Conservation (phyloP, 2,329 filamentous ascomycete species). For the Fusarium buxicola region DNA sequence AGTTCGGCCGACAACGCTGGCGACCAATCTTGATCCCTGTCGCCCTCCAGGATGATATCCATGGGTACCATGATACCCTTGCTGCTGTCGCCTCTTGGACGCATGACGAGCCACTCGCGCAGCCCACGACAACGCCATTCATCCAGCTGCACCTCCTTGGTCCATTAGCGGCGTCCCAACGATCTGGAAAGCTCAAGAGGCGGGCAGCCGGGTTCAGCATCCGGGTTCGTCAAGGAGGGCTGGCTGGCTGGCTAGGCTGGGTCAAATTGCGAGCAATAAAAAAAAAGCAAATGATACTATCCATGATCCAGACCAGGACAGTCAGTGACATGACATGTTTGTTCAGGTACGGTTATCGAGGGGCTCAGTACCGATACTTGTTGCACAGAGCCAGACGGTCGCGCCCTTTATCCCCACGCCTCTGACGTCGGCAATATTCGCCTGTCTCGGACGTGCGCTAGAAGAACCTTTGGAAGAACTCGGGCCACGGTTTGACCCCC, state of each 20-base stretch:
- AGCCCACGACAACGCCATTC: conserved; percentile 27
- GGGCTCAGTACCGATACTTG: conserved; percentile 1
- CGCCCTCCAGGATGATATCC: background rate
- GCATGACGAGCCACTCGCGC: conserved; percentile 31
- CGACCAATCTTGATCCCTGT: conserved; percentile 5
- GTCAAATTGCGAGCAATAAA: conserved; percentile 35
- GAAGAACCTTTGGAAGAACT: conserved; percentile 23
- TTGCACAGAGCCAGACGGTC: conserved; percentile 1
- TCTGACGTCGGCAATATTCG: conserved; percentile 27
- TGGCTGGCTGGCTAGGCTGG: conserved; percentile 1
- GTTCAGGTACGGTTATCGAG: background rate
- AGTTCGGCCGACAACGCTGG: background rate
- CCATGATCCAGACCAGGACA: conserved; percentile 6
- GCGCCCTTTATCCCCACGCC: conserved; percentile 31
- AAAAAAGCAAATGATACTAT: conserved; percentile 33
- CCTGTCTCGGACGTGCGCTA: conserved; percentile 26
- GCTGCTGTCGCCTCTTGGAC: conserved; percentile 17
- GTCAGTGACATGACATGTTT: conserved; percentile 6
- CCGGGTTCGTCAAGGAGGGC: conserved; percentile 17
- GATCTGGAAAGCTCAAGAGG: conserved; percentile 44
- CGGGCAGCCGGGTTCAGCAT: conserved; percentile 30
- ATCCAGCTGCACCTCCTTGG: conserved; percentile 26
- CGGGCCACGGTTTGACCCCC: background rate
- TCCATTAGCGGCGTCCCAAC: conserved; percentile 45
- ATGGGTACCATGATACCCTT: conserved; percentile 1